Evolutionary conservation across 441 rosid genomes (phyloP).

Genomic region (Gossypium trilobum): DNA sequence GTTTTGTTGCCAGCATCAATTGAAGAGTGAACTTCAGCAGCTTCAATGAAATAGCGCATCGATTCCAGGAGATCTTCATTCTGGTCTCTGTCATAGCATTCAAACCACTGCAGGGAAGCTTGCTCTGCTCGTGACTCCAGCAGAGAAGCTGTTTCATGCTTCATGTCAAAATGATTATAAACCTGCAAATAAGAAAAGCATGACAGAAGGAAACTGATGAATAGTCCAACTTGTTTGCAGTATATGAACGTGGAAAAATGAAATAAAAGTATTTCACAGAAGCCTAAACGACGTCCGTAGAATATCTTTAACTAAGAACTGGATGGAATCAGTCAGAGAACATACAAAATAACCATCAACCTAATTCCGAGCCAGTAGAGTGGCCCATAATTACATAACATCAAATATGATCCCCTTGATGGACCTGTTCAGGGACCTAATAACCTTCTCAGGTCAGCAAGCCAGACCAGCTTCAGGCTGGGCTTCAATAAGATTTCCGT

Average conservation of each 20-base stretch:
- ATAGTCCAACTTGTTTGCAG: background rate
- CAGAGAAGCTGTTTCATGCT: conserved; percentile 86
- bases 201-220: background rate
- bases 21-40: conserved; percentile 85
- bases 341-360: conserved; percentile 1
- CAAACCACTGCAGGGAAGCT: conserved; percentile 73
- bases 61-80: conserved; percentile 90
- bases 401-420: background rate
- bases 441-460: background rate
- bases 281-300: background rate
- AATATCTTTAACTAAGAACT: background rate
- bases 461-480: background rate
- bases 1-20: conserved; percentile 96
- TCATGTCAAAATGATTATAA: conserved; percentile 93
- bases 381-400: background rate
- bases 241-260: background rate
- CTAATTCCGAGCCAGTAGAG: background rate
- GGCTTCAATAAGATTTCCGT: background rate
- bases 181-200: conserved; percentile 46
- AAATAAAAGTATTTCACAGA: conserved; percentile 1
- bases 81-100: conserved; percentile 70
- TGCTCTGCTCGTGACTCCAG: conserved; percentile 76
- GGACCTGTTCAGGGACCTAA: background rate
- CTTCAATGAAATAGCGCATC: conserved; percentile 89
- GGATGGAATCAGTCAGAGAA: background rate